Percentiles rank a stretch among this genome's conserved stretches.
Evolutionary conservation across 495 filamentous ascomycete genomes (phyloP).

Genomic region (Penicillium malachiteum): DNA sequence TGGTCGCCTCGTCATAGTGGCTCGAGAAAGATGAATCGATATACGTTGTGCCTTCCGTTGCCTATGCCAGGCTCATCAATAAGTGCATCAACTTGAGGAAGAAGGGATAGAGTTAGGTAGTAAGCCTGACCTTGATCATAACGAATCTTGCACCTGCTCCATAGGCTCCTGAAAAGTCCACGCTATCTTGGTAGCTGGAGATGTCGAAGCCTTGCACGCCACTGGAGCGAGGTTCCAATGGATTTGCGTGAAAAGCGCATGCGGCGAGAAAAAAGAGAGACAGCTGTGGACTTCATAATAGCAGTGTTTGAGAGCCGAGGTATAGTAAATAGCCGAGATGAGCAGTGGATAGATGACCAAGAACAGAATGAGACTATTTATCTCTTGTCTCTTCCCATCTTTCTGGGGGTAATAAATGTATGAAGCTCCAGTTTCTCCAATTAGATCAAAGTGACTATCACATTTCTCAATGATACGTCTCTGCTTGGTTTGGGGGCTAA

Average conservation of each 20-base stretch:
- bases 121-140: constrained; percentile 62
- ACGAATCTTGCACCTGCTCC: constrained; percentile 61
- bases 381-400: no score
- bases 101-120: neutral
- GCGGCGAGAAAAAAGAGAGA: constrained; percentile 15
- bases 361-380: no score
- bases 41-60: constrained; percentile 60
- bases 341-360: no score
- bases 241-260: constrained; percentile 19
- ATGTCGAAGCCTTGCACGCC: constrained; percentile 65
- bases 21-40: constrained; percentile 51
- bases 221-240: constrained; percentile 33
- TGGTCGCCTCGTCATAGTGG: constrained; percentile 56
- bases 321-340: no score
- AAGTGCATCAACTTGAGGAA: neutral
- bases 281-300: constrained; percentile 15
- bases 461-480: neutral
- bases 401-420: no score
- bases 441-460: neutral
- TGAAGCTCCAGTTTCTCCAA: neutral
- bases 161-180: constrained; percentile 58
- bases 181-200: constrained; percentile 57
- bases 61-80: constrained; percentile 33
- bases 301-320: neutral
- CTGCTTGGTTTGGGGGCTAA: neutral